Conservation (phyloP, 2,329 filamentous ascomycete species). For the Juglanconis juglandina region DNA sequence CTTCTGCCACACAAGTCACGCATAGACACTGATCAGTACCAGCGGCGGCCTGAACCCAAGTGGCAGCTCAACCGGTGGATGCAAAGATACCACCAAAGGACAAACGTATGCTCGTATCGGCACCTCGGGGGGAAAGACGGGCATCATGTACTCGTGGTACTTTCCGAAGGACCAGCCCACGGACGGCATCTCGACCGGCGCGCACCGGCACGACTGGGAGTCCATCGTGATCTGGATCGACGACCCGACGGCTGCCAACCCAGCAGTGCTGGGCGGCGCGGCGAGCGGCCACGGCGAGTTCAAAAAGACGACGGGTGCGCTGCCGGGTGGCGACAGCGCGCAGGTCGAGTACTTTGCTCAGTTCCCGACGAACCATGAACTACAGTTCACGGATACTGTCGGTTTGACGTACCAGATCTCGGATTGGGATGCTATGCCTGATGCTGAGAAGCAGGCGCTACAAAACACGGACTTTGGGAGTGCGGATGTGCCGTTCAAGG, state of each 20-base stretch:
- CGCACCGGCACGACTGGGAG: slow-evolving; percentile 38
- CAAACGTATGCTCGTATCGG: slow-evolving; percentile 34
- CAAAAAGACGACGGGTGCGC: slow-evolving; percentile 23
- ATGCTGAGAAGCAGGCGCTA: slow-evolving; percentile 30
- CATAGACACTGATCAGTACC: not conserved
- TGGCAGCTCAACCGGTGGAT: slow-evolving; percentile 28
- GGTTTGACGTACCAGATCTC: slow-evolving; percentile 34
- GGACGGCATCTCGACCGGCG: slow-evolving; percentile 25
- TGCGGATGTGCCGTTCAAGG: slow-evolving; percentile 38
- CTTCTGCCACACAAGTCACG: not conserved
- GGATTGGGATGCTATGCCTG: slow-evolving; percentile 38
- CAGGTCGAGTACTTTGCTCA: slow-evolving; percentile 32
- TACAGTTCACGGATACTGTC: slow-evolving; percentile 32
- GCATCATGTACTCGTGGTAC: slow-evolving; percentile 41
- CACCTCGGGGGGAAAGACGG: slow-evolving; percentile 24
- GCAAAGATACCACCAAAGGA: slow-evolving; percentile 27
- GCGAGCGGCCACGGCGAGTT: slow-evolving; percentile 35
- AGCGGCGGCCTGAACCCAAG: slow-evolving; percentile 32
- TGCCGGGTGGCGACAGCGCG: slow-evolving; percentile 21
- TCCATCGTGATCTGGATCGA: slow-evolving; percentile 30
- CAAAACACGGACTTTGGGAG: slow-evolving; percentile 34
- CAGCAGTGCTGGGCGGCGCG: slow-evolving; percentile 29
- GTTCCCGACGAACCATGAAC: slow-evolving; percentile 33
- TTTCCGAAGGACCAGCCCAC: slow-evolving; percentile 41
- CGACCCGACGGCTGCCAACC: slow-evolving; percentile 21